Evolutionary conservation across 2,329 filamentous ascomycete species (phyloP).

Genomic region (Ambrosiella xylebori): DNA sequence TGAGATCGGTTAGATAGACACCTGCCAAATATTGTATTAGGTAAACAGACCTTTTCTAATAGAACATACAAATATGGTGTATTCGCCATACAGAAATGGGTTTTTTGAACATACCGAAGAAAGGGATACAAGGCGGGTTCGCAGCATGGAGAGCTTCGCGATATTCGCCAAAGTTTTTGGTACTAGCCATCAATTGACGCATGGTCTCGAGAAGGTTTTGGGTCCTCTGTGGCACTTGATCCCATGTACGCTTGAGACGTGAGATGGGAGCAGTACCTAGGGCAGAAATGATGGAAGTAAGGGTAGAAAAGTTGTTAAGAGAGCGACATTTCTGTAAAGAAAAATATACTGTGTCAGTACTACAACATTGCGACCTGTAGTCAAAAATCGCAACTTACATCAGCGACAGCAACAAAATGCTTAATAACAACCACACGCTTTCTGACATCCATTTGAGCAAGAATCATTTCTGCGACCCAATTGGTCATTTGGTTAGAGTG

Average conservation of each 20-base stretch:
- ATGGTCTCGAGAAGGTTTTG: conserved; percentile 69
- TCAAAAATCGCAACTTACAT: conserved; percentile 43
- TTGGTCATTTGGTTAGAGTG: conserved; percentile 98
- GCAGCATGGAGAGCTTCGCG: conserved; percentile 80
- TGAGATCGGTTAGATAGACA: conserved; percentile 91
- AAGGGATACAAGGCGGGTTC: conserved; percentile 93
- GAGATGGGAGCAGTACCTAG: conserved; percentile 89
- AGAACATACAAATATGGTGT: not conserved
- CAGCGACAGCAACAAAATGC: conserved; percentile 89
- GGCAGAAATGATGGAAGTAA: conserved; percentile 95
- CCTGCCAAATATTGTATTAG: conserved; percentile 31
- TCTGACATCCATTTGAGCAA: conserved; percentile 86
- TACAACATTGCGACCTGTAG: conserved; percentile 1
- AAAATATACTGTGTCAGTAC: conserved; percentile 15
- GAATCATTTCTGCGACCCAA: conserved; percentile 98
- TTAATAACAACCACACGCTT: conserved; percentile 96
- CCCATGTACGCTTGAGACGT: conserved; percentile 84
- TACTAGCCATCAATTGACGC: conserved; percentile 89
- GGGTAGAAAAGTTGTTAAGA: conserved; percentile 91
- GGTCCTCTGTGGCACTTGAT: conserved; percentile 75
- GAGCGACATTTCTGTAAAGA: conserved; percentile 63
- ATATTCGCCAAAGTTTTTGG: conserved; percentile 96
- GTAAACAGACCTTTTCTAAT: not conserved
- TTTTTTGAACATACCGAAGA: conserved; percentile 52
- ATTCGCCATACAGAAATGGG: not conserved